phyloP scores from a whole-genome alignment of 179 eudicot genomes.

The Patellifolia procumbens region DNA sequence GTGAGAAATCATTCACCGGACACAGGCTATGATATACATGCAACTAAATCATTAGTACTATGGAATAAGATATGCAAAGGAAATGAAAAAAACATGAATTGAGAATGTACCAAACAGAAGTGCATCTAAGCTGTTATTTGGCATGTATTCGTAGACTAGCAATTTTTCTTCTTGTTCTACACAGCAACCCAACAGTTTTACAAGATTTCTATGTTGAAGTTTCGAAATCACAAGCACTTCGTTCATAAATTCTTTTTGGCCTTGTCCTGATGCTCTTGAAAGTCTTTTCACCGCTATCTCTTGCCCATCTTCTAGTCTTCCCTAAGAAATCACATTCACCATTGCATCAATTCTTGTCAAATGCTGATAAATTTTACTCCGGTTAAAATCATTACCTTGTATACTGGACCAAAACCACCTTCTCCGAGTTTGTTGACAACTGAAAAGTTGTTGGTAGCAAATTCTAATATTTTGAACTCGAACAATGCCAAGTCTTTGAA shows the following conservation, averaged over 20 bases:
- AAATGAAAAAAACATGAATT: neutral
- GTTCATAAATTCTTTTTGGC: slow-evolving; percentile 43
- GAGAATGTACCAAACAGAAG: slow-evolving; percentile 35
- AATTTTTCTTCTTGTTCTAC: slow-evolving; percentile 42
- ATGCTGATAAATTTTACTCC: neutral
- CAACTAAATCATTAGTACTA: neutral
- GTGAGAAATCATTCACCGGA: no score
- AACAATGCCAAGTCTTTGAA: slow-evolving; percentile 23
- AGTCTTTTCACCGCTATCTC: slow-evolving; percentile 49
- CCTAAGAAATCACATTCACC: slow-evolving; percentile 29
- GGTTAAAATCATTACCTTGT: slow-evolving; percentile 26
- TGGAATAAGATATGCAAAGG: neutral
- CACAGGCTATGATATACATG: neutral
- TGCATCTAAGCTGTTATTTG: slow-evolving; percentile 44
- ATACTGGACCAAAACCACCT: slow-evolving; percentile 45
- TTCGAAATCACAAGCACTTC: slow-evolving; percentile 40
- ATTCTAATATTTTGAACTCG: slow-evolving; percentile 7
- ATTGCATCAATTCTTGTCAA: neutral
- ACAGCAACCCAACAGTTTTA: slow-evolving; percentile 42
- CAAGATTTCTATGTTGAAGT: slow-evolving; percentile 52
- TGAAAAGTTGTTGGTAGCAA: slow-evolving; percentile 30
- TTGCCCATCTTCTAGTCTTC: slow-evolving; percentile 31
- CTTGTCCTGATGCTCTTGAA: slow-evolving; percentile 42
- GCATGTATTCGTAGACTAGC: slow-evolving; percentile 43
- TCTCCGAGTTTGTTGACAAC: slow-evolving; percentile 26